A percentile compares a stretch with the other conserved stretches of the same genome.
Conservation (phyloP, 106 monocot species). For the Dendrobium nobile region DNA sequence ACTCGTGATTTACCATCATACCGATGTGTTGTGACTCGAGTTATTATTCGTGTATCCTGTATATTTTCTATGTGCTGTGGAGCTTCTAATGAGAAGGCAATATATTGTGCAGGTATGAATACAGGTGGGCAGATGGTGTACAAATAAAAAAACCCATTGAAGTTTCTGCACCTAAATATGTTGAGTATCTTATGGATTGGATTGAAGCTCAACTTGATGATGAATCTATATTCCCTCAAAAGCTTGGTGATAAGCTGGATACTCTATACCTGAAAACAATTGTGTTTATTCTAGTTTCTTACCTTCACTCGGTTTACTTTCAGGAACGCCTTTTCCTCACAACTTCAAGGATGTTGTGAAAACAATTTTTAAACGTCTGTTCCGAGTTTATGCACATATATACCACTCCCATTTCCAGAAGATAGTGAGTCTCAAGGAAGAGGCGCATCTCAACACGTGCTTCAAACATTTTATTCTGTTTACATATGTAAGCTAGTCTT, state of each 20-base stretch:
- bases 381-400: constrained; percentile 97
- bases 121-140: constrained; percentile 99
- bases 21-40: background rate
- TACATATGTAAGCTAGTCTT: constrained; percentile 57
- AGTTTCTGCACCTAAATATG: constrained; percentile 99
- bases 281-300: background rate
- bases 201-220: constrained; percentile 96
- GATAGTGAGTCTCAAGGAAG: constrained; percentile 98
- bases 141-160: constrained; percentile 99
- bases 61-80: background rate
- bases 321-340: constrained; percentile 84
- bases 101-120: constrained; percentile 74
- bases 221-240: constrained; percentile 96
- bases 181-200: constrained; percentile 99
- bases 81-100: background rate
- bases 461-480: constrained; percentile 99
- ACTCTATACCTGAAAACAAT: background rate
- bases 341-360: constrained; percentile 97
- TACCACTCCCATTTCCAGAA: constrained; percentile 98
- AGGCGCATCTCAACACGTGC: constrained; percentile 99
- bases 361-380: constrained; percentile 94
- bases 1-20: background rate
- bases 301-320: constrained; percentile 2
- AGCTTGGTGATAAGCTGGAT: constrained; percentile 49
- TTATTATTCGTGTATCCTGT: background rate